Conservation (phyloP, 2,329 filamentous ascomycete species). For the Verticillium zaregamsianum region DNA sequence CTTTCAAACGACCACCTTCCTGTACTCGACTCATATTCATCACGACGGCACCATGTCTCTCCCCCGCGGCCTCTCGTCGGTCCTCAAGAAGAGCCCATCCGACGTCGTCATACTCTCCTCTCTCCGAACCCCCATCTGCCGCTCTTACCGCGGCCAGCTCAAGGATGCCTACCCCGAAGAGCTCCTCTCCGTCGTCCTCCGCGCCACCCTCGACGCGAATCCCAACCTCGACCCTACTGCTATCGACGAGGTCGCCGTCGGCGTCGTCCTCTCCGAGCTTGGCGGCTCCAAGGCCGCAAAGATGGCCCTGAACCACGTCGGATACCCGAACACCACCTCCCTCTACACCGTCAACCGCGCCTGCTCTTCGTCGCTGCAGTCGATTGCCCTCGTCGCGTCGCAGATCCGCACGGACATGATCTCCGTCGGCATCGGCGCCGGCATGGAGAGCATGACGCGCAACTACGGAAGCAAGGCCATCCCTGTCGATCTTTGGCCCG, state of each 20-base stretch:
- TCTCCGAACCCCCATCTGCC: conserved; percentile 82
- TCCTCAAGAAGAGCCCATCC: conserved; percentile 73
- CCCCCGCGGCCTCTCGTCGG: conserved; percentile 65
- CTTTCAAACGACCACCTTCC: background rate
- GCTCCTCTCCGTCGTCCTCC: conserved; percentile 65
- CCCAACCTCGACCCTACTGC: conserved; percentile 65
- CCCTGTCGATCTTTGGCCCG: conserved; percentile 75
- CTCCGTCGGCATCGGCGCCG: conserved; percentile 72
- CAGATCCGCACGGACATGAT: conserved; percentile 73
- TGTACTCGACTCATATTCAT: background rate
- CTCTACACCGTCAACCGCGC: conserved; percentile 89
- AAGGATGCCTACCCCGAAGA: conserved; percentile 90
- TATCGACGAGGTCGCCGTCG: conserved; percentile 79
- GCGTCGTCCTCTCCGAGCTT: conserved; percentile 85
- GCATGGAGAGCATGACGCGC: conserved; percentile 94
- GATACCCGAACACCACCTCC: conserved; percentile 65
- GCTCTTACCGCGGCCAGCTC: conserved; percentile 77
- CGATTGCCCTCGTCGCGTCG: conserved; percentile 69
- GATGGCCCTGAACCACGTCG: conserved; percentile 84
- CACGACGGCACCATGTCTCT: conserved; percentile 37
- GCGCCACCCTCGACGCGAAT: conserved; percentile 66
- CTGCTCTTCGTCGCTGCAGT: conserved; percentile 73
- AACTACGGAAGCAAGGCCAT: conserved; percentile 88
- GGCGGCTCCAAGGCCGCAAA: conserved; percentile 86
- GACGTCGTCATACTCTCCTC: conserved; percentile 88